Percentiles rank a stretch among this genome's conserved stretches.
These are phyloP conservation scores for Pneumocystis wakefieldiae DNA, from an alignment of 1,139 yeast species.

Conservation along the genomic window DNA sequence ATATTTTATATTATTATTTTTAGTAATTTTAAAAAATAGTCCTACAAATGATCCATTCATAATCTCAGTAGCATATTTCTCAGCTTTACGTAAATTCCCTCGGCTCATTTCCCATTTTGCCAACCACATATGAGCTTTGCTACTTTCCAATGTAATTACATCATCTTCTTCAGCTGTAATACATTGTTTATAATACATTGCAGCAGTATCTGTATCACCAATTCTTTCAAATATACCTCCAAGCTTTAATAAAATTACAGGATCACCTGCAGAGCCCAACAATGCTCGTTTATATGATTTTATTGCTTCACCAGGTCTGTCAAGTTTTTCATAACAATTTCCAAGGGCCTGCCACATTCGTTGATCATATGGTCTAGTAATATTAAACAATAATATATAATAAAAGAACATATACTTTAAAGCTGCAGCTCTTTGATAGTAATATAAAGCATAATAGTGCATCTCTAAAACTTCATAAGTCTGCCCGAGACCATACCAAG, in stretches of 20 bases:
- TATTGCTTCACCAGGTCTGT: conserved; percentile 50
- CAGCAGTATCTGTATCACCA: conserved; percentile 40
- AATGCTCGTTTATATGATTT: conserved; percentile 39
- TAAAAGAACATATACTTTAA: conserved; percentile 32
- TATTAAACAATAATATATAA: neutral
- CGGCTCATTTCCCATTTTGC: conserved; percentile 51
- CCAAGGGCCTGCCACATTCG: conserved; percentile 97
- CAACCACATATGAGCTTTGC: conserved; percentile 76
- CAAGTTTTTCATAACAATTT: conserved; percentile 70
- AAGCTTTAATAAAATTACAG: conserved; percentile 45
- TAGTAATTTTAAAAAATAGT: neutral
- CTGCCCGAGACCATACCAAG: conserved; percentile 98
- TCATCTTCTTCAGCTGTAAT: conserved; percentile 50
- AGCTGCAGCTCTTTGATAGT: conserved; percentile 81
- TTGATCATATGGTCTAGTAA: conserved; percentile 52
- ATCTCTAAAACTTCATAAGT: conserved; percentile 94
- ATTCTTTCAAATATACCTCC: conserved; percentile 53
- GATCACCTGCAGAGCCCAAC: conserved; percentile 23
- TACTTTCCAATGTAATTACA: conserved; percentile 61
- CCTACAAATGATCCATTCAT: conserved; percentile 49
- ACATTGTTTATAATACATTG: conserved; percentile 36
- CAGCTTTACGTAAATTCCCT: conserved; percentile 52
- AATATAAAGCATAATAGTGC: conserved; percentile 84
- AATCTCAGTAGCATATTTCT: conserved; percentile 57
- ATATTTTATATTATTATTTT: conserved; percentile 18